Evolutionary conservation across 2,329 filamentous ascomycete genomes (phyloP).

Genomic region (Fusarium redolens): DNA sequence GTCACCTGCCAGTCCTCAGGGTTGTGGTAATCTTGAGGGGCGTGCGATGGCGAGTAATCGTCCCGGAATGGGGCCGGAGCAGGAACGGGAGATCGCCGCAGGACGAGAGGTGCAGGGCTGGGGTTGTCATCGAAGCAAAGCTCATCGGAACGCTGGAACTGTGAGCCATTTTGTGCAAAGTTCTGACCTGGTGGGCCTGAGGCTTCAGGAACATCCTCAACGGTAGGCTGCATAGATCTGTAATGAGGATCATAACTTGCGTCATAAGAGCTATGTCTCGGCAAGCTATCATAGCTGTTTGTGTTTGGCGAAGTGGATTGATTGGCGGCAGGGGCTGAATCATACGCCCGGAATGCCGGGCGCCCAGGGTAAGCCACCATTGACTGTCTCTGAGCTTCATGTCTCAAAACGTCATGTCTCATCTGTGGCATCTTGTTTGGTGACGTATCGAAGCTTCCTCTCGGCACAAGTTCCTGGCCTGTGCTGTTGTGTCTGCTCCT

Average conservation of each 20-base stretch:
- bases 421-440: constrained; percentile 60
- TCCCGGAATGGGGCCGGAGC: constrained; percentile 38
- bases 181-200: constrained; percentile 47
- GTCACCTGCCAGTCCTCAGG: constrained; percentile 42
- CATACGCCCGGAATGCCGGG: constrained; percentile 63
- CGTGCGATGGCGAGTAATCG: constrained; percentile 41
- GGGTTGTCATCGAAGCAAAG: constrained; percentile 53
- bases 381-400: constrained; percentile 67
- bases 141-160: constrained; percentile 50
- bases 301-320: constrained; percentile 43
- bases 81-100: constrained; percentile 50
- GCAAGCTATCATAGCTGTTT: constrained; percentile 51
- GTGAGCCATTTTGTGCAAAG: constrained; percentile 39
- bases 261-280: constrained; percentile 65
- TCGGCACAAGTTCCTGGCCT: constrained; percentile 55
- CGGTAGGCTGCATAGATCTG: constrained; percentile 69
- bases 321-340: constrained; percentile 57
- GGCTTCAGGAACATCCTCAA: constrained; percentile 72
- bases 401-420: constrained; percentile 68
- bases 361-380: constrained; percentile 63
- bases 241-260: constrained; percentile 57
- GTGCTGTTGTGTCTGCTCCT: constrained; percentile 60
- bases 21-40: constrained; percentile 35
- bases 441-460: constrained; percentile 55
- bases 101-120: constrained; percentile 59